These are phyloP conservation scores for Mycoemilia scoparia DNA, from an alignment of 192 early-diverging fungal genomes.

Conservation along the genomic window DNA sequence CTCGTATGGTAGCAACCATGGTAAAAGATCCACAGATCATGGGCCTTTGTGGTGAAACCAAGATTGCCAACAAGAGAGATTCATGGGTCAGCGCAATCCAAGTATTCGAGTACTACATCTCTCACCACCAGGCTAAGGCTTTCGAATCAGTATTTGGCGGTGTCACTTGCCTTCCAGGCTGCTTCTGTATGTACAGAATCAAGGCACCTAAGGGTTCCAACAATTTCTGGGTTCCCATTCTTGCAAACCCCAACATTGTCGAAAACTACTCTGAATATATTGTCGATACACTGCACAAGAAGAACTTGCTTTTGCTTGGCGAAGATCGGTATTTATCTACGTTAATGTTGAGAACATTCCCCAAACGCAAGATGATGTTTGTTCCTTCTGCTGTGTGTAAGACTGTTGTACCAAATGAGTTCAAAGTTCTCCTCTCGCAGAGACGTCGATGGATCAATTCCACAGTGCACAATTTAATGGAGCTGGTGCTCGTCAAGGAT, in stretches of 20 bases:
- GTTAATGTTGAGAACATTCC: slow-evolving; percentile 83
- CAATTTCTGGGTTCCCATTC: slow-evolving; percentile 66
- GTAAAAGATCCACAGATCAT: slow-evolving; percentile 49
- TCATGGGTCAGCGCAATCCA: slow-evolving; percentile 67
- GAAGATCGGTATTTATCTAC: slow-evolving; percentile 92
- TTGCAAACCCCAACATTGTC: slow-evolving; percentile 69
- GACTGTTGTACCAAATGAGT: slow-evolving; percentile 75
- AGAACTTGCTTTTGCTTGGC: slow-evolving; percentile 81
- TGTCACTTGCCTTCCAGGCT: slow-evolving; percentile 68
- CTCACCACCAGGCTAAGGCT: slow-evolving; percentile 63
- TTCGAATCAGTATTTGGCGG: slow-evolving; percentile 76
- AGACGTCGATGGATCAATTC: slow-evolving; percentile 93
- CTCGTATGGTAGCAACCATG: slow-evolving; percentile 52
- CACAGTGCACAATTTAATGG: slow-evolving; percentile 76
- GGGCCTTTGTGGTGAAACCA: slow-evolving; percentile 65
- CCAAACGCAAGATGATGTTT: slow-evolving; percentile 90
- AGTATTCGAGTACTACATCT: slow-evolving; percentile 78
- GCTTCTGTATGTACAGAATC: slow-evolving; percentile 77
- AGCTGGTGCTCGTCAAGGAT: slow-evolving; percentile 63
- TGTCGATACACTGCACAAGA: slow-evolving; percentile 78
- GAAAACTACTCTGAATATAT: slow-evolving; percentile 73
- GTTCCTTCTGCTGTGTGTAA: slow-evolving; percentile 82
- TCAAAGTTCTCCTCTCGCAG: slow-evolving; percentile 66
- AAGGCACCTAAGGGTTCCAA: slow-evolving; percentile 60
- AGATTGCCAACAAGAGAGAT: slow-evolving; percentile 63